Percentiles rank a stretch among this genome's conserved stretches.
These are phyloP conservation scores for Sporothrix mexicana DNA, from an alignment of 2,329 filamentous ascomycete genomes.

Conservation along the genomic window DNA sequence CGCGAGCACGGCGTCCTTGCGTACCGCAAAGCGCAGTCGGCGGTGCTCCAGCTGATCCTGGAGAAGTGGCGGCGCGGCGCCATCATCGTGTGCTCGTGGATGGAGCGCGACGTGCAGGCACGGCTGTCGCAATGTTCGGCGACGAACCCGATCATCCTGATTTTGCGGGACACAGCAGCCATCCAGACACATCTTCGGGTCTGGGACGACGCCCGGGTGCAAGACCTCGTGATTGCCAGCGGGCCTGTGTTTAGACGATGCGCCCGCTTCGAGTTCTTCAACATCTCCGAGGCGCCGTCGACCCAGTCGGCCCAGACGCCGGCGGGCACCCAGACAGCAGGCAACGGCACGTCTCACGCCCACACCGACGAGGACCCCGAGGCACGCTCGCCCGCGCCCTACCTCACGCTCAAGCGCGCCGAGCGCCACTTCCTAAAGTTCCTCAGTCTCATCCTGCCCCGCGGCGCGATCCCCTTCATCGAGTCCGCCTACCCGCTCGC, in stretches of 20 bases:
- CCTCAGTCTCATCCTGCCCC: slow-evolving; percentile 62
- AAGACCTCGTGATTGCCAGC: slow-evolving; percentile 61
- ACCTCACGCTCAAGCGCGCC: slow-evolving; percentile 63
- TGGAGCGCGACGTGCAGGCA: slow-evolving; percentile 64
- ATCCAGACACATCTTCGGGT: slow-evolving; percentile 60
- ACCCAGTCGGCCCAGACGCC: slow-evolving; percentile 32
- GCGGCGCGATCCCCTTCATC: slow-evolving; percentile 57
- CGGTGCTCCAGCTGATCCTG: slow-evolving; percentile 66
- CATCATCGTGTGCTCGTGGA: slow-evolving; percentile 72
- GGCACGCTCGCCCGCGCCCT: slow-evolving; percentile 49
- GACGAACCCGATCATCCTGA: slow-evolving; percentile 71
- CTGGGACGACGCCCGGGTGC: slow-evolving; percentile 51
- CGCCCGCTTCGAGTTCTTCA: slow-evolving; percentile 75
- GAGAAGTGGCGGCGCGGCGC: slow-evolving; percentile 62
- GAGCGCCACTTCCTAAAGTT: slow-evolving; percentile 66
- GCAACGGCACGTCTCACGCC: slow-evolving; percentile 19
- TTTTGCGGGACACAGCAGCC: slow-evolving; percentile 68
- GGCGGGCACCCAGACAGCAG: not conserved
- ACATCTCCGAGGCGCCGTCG: slow-evolving; percentile 55
- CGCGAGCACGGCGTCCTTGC: slow-evolving; percentile 64
- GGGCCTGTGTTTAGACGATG: slow-evolving; percentile 63
- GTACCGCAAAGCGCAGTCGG: slow-evolving; percentile 66
- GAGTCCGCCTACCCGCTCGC: slow-evolving; percentile 65
- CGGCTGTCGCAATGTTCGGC: slow-evolving; percentile 65
- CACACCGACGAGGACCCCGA: not conserved